These are phyloP conservation scores for Nigrograna mackinnonii DNA, from an alignment of 2,329 filamentous ascomycete genomes.

Conservation along the genomic window DNA sequence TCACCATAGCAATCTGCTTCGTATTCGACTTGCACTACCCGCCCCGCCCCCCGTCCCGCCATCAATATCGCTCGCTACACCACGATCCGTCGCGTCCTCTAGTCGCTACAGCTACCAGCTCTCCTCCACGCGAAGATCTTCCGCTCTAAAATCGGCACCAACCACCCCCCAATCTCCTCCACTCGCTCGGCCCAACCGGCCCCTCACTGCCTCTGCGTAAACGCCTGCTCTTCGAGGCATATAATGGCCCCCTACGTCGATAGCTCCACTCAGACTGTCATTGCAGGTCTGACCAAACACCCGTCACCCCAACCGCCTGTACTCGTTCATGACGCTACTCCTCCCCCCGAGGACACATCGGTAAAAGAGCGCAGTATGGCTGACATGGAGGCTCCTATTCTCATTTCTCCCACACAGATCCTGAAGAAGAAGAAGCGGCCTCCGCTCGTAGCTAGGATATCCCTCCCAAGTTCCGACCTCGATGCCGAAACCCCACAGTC, in stretches of 20 bases:
- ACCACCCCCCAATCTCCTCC: too few species aligned
- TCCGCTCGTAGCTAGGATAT: slow-evolving; percentile 23
- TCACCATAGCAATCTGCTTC: too few species aligned
- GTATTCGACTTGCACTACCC: too few species aligned
- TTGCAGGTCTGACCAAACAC: slow-evolving; percentile 32
- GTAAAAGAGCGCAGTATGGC: slow-evolving; percentile 15
- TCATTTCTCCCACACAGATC: slow-evolving; percentile 19
- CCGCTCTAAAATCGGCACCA: too few species aligned
- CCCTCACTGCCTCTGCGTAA: too few species aligned
- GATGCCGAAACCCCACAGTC: slow-evolving; percentile 31
- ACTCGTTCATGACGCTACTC: slow-evolving; percentile 19
- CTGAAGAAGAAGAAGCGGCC: slow-evolving; percentile 26
- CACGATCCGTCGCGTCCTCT: too few species aligned
- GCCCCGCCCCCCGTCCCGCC: too few species aligned
- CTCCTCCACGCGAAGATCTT: too few species aligned
- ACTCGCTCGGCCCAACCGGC: too few species aligned
- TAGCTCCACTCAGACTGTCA: slow-evolving; percentile 30
- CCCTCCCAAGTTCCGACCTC: slow-evolving; percentile 21
- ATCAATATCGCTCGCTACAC: too few species aligned
- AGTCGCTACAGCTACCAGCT: too few species aligned
- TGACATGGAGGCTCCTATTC: background rate
- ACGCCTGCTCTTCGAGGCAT: too few species aligned
- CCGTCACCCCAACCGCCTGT: slow-evolving; percentile 24
- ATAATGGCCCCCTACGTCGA: slow-evolving; percentile 33
- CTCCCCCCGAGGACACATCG: slow-evolving; percentile 32